phyloP scores from a whole-genome alignment of 345 rosid genomes.

The Camelina laxa region DNA sequence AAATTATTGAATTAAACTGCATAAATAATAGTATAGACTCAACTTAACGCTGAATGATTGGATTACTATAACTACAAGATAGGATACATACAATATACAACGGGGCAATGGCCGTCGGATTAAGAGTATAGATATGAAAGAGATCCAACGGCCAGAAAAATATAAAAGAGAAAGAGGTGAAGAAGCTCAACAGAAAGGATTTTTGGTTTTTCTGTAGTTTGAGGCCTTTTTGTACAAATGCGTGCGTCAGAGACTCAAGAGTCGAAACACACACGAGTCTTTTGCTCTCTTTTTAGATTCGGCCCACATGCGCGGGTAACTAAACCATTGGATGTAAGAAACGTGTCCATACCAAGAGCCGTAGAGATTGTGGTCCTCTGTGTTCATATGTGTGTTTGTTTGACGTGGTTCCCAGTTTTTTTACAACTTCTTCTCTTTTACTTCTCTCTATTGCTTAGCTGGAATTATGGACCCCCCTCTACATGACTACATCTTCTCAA shows the following conservation, averaged over 20 bases:
- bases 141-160: constrained; percentile 24
- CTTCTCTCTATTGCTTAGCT: constrained; percentile 30
- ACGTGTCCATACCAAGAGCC: constrained; percentile 25
- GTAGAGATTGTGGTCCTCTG: constrained; percentile 33
- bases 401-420: constrained; percentile 47
- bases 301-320: constrained; percentile 38
- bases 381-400: background rate
- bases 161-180: background rate
- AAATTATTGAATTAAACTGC: background rate
- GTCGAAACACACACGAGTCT: constrained; percentile 46
- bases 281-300: constrained; percentile 37
- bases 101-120: constrained; percentile 25
- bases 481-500: background rate
- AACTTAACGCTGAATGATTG: constrained; percentile 10
- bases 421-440: constrained; percentile 11
- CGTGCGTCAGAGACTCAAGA: constrained; percentile 36
- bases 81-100: background rate
- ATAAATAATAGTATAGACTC: background rate
- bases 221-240: constrained; percentile 28
- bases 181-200: constrained; percentile 22
- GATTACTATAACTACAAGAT: background rate
- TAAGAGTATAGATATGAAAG: constrained; percentile 4
- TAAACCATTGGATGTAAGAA: constrained; percentile 21
- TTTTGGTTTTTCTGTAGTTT: constrained; percentile 25
- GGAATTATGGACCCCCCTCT: constrained; percentile 30